Evolutionary conservation across 139 green algal species (phyloP), one percentile per base, ranked within the genome.

Genomic region (Chlorella vulgaris): DNA sequence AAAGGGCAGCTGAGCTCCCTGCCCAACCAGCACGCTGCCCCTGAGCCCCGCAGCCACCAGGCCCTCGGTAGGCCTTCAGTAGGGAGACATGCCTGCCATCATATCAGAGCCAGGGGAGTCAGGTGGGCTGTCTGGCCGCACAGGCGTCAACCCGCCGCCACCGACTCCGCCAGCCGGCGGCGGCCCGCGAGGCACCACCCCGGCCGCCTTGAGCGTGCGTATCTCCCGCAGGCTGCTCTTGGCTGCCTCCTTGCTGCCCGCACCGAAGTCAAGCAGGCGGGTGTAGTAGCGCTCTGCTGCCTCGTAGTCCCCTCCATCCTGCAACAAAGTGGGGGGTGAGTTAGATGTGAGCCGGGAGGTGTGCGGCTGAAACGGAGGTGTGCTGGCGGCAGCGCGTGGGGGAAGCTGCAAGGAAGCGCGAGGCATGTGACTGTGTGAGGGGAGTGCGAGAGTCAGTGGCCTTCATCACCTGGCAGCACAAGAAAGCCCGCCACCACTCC

Each of bases 141-240:
- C 76, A 1, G 76, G 76, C 6, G 76, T 82, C 3, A 82, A 62
- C 26, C 63, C 63, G 3, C 38, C 50, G 38, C 15, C 55, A 22
- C 40, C 43, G 10, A 3, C 36, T 7, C 7, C n/a, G 29, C 62
- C 62, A n/a, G 15, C 65, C n/a, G n/a, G n/a, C n/a, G n/a, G n/a
- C 19, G 22, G 65, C 33, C 22, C 65, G 21, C 31, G 31, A 6
- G 39, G n/a, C n/a, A n/a, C 74, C n/a, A 4, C 8, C 28, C 33
- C 62, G 19, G 35, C 26, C 15, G 80, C 73, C 42, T 63, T 82
- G 29, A 71, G 69, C 51, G 61, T 86, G 50, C 89, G 86, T n/a
- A 97, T 90, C 81, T 98, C 93, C 15, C 92, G 60, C 60, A 97
- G 85, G 53, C 96, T 80, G 1, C 88, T 89, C 83, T 97, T 98